Conservation (phyloP, 192 early-diverging fungal genomes). For the Coemansia sp. region DNA sequence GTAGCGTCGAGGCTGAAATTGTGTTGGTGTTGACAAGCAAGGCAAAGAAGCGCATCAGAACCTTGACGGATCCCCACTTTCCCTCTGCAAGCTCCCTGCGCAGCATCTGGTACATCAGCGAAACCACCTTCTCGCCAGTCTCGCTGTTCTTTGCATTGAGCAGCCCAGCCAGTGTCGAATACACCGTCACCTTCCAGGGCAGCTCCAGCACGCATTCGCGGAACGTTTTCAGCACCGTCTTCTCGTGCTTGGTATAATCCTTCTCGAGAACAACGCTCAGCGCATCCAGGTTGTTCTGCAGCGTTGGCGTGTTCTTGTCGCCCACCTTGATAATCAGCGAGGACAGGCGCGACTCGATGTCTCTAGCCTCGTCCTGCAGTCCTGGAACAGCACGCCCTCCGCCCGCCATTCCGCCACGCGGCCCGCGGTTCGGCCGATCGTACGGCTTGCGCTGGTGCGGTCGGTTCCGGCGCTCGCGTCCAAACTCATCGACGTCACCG, state of each 20-base stretch:
- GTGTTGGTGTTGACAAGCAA: conserved; percentile 78
- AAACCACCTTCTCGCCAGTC: conserved; percentile 66
- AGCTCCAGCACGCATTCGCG: conserved; percentile 43
- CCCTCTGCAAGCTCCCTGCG: conserved; percentile 57
- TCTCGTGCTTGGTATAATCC: conserved; percentile 68
- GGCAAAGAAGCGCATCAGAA: conserved; percentile 78
- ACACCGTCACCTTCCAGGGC: conserved; percentile 56
- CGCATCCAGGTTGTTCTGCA: conserved; percentile 66
- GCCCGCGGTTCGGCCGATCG: conserved; percentile 42
- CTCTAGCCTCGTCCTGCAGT: conserved; percentile 53
- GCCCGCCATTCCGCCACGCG: conserved; percentile 15
- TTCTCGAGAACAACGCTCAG: conserved; percentile 69
- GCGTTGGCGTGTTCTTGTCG: conserved; percentile 67
- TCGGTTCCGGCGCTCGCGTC: conserved; percentile 47
- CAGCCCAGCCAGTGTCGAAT: conserved; percentile 79
- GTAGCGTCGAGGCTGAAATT: conserved; percentile 64
- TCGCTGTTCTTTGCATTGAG: conserved; percentile 74
- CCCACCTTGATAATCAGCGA: conserved; percentile 76
- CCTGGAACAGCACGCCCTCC: conserved; percentile 15
- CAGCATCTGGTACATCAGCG: conserved; percentile 57
- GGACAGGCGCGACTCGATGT: conserved; percentile 67
- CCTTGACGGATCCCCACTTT: conserved; percentile 74
- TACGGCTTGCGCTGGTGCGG: conserved; percentile 54
- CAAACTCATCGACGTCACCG: conserved; percentile 55
- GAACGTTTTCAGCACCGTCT: conserved; percentile 63